Conservation (phyloP, 108 stramenopile species). For the Aurantiochytrium sp. region DNA sequence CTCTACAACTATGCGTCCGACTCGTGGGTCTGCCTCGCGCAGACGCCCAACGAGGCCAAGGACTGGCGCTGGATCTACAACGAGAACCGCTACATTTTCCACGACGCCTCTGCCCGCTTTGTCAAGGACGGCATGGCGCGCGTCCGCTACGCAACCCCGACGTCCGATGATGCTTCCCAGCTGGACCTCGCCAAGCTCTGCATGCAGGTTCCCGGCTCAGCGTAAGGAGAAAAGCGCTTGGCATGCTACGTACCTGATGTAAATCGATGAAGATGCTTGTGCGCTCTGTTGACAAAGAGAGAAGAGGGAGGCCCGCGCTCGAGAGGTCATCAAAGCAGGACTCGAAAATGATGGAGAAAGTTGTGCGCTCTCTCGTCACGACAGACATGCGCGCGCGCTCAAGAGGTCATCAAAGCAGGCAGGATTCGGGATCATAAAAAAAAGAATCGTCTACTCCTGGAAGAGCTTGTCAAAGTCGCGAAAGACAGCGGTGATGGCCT, state of each 20-base stretch:
- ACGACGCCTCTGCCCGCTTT: not conserved
- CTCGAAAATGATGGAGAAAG: too few relatives aligned
- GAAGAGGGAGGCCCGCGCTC: not conserved
- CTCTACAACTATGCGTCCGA: not conserved
- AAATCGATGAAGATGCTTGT: not conserved
- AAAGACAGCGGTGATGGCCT: constrained; percentile 37
- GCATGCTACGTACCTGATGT: too few relatives aligned
- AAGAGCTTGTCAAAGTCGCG: not conserved
- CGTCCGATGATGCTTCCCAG: not conserved
- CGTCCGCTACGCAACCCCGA: not conserved
- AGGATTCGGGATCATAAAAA: not conserved
- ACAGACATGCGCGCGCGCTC: too few relatives aligned
- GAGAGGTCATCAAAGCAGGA: not conserved
- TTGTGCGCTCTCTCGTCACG: too few relatives aligned
- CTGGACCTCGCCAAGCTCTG: not conserved
- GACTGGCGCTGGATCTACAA: not conserved
- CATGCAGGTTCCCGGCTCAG: not conserved
- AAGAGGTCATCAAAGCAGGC: not conserved
- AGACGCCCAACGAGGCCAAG: not conserved
- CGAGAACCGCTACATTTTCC: not conserved
- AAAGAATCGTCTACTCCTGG: not conserved
- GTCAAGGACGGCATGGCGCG: not conserved
- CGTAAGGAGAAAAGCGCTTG: not conserved
- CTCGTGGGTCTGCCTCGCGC: not conserved
- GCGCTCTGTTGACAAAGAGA: not conserved